Evolutionary conservation across 2,329 filamentous ascomycete genomes (phyloP).

Genomic region (Drechmeria coniospora): DNA sequence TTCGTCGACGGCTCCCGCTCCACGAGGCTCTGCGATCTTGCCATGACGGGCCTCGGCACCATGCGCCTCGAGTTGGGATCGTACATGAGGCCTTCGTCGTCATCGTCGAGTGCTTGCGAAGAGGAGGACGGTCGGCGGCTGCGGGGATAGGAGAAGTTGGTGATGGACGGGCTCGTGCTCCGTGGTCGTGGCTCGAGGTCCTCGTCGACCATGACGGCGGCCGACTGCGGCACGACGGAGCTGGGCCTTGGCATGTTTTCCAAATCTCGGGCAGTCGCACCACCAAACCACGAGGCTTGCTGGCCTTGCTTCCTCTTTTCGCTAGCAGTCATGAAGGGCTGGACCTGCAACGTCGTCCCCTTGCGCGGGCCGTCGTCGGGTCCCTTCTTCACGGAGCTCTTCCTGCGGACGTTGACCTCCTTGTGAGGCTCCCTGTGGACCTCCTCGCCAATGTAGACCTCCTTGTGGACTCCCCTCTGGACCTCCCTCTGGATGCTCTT

Average conservation of each 20-base stretch:
- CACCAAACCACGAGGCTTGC: conserved; percentile 32
- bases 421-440: conserved; percentile 10
- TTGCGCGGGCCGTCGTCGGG: conserved; percentile 9
- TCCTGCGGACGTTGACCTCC: conserved; percentile 8
- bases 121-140: conserved; percentile 20
- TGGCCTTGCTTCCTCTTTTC: conserved; percentile 29
- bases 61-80: conserved; percentile 52
- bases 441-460: background rate
- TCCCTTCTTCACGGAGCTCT: no score
- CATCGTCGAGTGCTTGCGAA: conserved; percentile 14
- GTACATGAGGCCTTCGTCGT: conserved; percentile 38
- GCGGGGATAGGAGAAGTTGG: conserved; percentile 46
- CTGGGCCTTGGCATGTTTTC: conserved; percentile 30
- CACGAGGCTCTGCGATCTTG: conserved; percentile 24
- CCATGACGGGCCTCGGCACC: conserved; percentile 30
- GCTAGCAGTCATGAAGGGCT: conserved; percentile 37
- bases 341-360: conserved; percentile 27
- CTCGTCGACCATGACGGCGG: conserved; percentile 16
- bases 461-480: no score
- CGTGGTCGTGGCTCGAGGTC: conserved; percentile 25
- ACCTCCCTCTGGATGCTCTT: no score
- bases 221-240: conserved; percentile 17
- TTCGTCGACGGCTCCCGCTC: conserved; percentile 24
- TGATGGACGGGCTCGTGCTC: conserved; percentile 37
- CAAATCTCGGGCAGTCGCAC: conserved; percentile 25